Evolutionary conservation across 495 filamentous ascomycete species (phyloP).

Genomic region (Xylaria venustula): DNA sequence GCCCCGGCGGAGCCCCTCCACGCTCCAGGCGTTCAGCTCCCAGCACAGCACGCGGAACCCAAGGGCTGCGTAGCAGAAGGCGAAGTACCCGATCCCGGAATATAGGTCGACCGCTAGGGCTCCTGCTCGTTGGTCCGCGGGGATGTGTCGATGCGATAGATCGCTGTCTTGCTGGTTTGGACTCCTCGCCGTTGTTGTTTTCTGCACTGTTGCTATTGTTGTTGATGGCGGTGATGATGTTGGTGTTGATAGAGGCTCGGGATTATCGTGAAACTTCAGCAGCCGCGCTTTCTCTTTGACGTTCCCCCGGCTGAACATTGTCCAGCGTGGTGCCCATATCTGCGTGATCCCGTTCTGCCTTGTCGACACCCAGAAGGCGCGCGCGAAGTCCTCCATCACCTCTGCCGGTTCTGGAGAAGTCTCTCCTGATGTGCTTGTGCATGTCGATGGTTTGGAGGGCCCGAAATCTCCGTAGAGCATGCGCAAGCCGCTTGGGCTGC

Average conservation of each 20-base stretch:
- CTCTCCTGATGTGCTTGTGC: not conserved
- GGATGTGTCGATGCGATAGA: not conserved
- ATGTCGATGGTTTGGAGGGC: slow-evolving; percentile 21
- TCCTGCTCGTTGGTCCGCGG: not conserved
- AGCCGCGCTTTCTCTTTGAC: slow-evolving; percentile 83
- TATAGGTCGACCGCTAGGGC: slow-evolving; percentile 73
- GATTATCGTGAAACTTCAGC: slow-evolving; percentile 46
- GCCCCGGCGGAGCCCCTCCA: slow-evolving; percentile 75
- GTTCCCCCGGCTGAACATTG: slow-evolving; percentile 91
- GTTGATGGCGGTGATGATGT: too few species aligned
- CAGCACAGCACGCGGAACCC: slow-evolving; percentile 78
- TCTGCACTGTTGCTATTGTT: too few species aligned
- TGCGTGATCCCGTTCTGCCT: slow-evolving; percentile 80
- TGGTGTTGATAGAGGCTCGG: too few species aligned
- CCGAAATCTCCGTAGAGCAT: slow-evolving; percentile 71
- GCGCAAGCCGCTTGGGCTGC: slow-evolving; percentile 61
- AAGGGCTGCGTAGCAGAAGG: slow-evolving; percentile 72
- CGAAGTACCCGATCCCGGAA: slow-evolving; percentile 91
- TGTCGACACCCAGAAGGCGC: slow-evolving; percentile 72
- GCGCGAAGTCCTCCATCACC: slow-evolving; percentile 48
- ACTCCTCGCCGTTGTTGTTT: not conserved
- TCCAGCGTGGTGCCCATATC: slow-evolving; percentile 81
- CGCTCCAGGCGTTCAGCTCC: slow-evolving; percentile 87
- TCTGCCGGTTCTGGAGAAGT: not conserved
- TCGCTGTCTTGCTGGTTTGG: not conserved